Base-by-base conservation (phyloP, 192 early-diverging fungal genomes). In the Haplosporangium gracile region DNA sequence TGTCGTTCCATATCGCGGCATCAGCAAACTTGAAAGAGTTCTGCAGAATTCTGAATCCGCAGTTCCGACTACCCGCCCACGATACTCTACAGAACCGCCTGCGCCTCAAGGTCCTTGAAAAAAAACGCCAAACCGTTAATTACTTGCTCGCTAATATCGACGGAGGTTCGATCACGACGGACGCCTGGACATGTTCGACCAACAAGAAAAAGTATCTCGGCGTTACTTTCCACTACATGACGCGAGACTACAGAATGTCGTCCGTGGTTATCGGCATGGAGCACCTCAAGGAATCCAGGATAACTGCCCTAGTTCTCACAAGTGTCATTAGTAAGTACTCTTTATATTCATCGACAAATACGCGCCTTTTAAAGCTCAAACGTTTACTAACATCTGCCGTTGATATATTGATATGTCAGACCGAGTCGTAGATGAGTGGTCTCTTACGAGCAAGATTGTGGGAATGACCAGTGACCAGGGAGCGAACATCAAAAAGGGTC, bases 401-500 rank as follows among this genome's bases (percentile, higher is more conserved):
- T 55, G 15, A 55, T 24, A 24, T 55, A 55, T 55, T 55, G 6
- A 47, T 55, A 24, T 55, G 24, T 55, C 24, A 55, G 53, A 55
- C 53, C 22, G 53, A 55, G 53, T 55, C 53, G 53, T 55, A 24
- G 53, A 55, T 55, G 53, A 55, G 53, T 55, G 53, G 53, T 24
- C 53, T 55, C 53, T 55, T 55, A 55, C 53, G 53, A 55, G 10
- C 53, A 55, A 55, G 24, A 20, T 55, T 55, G 53, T 55, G 24
- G 53, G 53, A 32, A 68, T 68, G 68, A 68, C 36, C 32, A 68
- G 68, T 68, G 36, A 68, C 34, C 68, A 68, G 24, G 36, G 26
- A 68, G 68, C 68, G 53, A 72, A 72, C 40, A 43, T 72, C 36
- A 72, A 72, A 24, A 72, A 72, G 40, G 70, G 34, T n/a, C 29